Percentiles rank a stretch among this genome's conserved stretches.
These are phyloP conservation scores for Yarrowia divulgata DNA, from an alignment of 805 yeast genomes.

Conservation along the genomic window DNA sequence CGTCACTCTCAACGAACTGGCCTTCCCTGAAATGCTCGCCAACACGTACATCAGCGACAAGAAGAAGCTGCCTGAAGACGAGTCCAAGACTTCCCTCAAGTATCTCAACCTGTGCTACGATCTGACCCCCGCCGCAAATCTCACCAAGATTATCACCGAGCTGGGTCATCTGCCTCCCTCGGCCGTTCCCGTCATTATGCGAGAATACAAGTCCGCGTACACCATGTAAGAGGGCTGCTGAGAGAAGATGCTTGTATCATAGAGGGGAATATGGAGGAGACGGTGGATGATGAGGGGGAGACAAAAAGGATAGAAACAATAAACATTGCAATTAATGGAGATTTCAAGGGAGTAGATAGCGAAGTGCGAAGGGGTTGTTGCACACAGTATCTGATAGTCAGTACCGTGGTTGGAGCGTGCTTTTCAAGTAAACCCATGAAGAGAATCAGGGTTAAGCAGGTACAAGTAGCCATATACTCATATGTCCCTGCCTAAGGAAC, in stretches of 20 bases:
- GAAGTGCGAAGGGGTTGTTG: too few relatives aligned
- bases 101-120: slow-evolving; percentile 89
- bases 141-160: slow-evolving; percentile 94
- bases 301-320: too few relatives aligned
- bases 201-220: slow-evolving; percentile 74
- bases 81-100: slow-evolving; percentile 54
- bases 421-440: too few relatives aligned
- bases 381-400: too few relatives aligned
- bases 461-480: too few relatives aligned
- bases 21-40: slow-evolving; percentile 48
- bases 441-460: too few relatives aligned
- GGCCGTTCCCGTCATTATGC: slow-evolving; percentile 94
- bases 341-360: too few relatives aligned
- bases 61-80: slow-evolving; percentile 32
- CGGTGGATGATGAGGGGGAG: too few relatives aligned
- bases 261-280: background rate
- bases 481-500: too few relatives aligned
- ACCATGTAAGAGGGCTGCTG: background rate
- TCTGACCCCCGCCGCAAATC: slow-evolving; percentile 90
- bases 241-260: background rate
- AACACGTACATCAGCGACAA: slow-evolving; percentile 47
- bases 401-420: too few relatives aligned
- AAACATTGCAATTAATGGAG: too few relatives aligned
- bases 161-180: slow-evolving; percentile 96
- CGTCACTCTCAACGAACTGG: slow-evolving; percentile 89